Evolutionary conservation across 140 eudicot species (phyloP), one percentile per base, ranked within the genome.

Genomic region (Anethum foeniculum): DNA sequence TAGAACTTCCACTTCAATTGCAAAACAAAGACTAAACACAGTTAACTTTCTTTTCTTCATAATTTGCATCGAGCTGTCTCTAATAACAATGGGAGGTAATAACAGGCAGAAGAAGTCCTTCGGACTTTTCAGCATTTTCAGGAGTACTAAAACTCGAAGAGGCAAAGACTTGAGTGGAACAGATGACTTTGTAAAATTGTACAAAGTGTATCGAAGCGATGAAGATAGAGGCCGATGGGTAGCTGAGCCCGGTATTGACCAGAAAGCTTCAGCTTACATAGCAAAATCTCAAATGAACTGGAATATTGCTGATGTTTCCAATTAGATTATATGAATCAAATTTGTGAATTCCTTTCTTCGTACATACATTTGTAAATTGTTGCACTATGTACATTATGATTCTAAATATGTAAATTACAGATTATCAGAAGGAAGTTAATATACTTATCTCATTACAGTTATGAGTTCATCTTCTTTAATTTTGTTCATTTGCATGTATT

Each of bases 211-310:
- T 30, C 69, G 48, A 6, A 77, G 62, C 6, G 79, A 75, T 75
- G 78, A 77, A 77, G 43, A 76, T 25, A 48, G 62, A 76, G 27
- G 62, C 64, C 43, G 79, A 13, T 76, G 62, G 90, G 86, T 87
- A 77, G 87, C 88, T 43, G 84, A 87, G 38, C 88, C 86, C 3
- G 85, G 88, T 47, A 87, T 87, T 16, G 90, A 84, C 78, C 80
- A 28, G 65, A 76, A 77, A 72, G 90, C 90, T 77, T 72, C 86
- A 15, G 81, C 83, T 44, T 87, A 84, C 74, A 87, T 87, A n/a
- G 54, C 78, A 48, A 84, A 51, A 9, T 74, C 41, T 27, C 83
- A 85, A 6, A 80, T 62, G n/a, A 30, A 74, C 64, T 87, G 90
- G 88, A 87, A 47, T 80, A 82, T 78, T 68, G 76, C 82, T 78